These are phyloP conservation scores for Magnolia kwangsiensis DNA, from an alignment of 164 flowering plant species.

Conservation along the genomic window DNA sequence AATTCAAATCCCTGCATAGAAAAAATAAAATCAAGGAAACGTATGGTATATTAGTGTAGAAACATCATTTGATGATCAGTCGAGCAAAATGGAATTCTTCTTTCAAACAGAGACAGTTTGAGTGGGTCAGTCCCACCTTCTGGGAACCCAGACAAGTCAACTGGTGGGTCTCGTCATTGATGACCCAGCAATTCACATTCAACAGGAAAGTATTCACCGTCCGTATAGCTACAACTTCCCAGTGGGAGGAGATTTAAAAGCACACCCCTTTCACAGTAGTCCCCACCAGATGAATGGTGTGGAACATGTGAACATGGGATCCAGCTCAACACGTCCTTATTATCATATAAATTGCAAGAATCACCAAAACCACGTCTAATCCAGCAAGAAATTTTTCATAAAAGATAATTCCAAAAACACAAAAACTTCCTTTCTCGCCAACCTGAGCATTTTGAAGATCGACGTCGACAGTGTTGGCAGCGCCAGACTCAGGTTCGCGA, in stretches of 20 bases:
- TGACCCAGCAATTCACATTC: not conserved
- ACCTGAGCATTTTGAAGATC: slow-evolving; percentile 58
- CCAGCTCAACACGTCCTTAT: not conserved
- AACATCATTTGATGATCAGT: not conserved
- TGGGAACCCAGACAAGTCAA: not conserved
- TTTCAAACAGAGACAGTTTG: not conserved
- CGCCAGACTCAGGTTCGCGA: slow-evolving; percentile 28
- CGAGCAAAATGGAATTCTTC: not conserved
- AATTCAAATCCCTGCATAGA: not conserved
- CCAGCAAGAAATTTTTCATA: not conserved
- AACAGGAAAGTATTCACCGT: no score
- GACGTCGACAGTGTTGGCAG: slow-evolving; percentile 18
- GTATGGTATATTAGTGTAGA: not conserved
- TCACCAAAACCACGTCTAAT: not conserved
- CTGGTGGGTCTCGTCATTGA: not conserved
- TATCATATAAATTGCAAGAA: not conserved
- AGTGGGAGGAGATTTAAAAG: not conserved
- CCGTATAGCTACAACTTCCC: not conserved
- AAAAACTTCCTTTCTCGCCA: slow-evolving; percentile 1
- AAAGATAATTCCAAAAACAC: not conserved
- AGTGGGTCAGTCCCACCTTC: not conserved
- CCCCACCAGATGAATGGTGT: not conserved
- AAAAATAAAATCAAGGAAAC: not conserved
- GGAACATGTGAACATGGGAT: not conserved
- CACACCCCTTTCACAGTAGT: not conserved